Evolutionary conservation across 257 asterid species (phyloP).

Genomic region (Jacaranda mimosifolia): DNA sequence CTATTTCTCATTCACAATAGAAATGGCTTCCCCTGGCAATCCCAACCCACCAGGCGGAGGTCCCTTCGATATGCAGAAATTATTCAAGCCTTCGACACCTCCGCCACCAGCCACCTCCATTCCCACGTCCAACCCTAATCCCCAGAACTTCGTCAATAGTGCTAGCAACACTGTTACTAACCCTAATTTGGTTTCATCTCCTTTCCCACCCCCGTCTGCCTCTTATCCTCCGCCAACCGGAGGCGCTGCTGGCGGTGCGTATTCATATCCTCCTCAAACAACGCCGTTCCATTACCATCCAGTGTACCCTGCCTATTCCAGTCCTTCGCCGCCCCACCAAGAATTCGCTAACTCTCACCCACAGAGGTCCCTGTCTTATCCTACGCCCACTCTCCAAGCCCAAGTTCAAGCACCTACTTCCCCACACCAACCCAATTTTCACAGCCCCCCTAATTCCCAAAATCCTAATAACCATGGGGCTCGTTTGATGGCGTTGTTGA

Average conservation of each 20-base stretch:
- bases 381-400: conserved; percentile 70
- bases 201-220: conserved; percentile 60
- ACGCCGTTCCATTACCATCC: conserved; percentile 50
- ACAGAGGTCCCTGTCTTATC: conserved; percentile 75
- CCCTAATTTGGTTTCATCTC: conserved; percentile 53
- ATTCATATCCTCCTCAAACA: conserved; percentile 52
- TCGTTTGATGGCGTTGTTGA: conserved; percentile 74
- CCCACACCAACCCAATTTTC: conserved; percentile 48
- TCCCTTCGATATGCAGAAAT: conserved; percentile 60
- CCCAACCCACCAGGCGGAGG: conserved; percentile 64
- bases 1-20: background rate
- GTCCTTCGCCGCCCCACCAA: conserved; percentile 43
- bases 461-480: conserved; percentile 64
- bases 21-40: conserved; percentile 71
- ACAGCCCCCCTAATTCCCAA: conserved; percentile 39
- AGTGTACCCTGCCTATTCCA: conserved; percentile 40
- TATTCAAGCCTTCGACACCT: conserved; percentile 60
- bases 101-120: conserved; percentile 41
- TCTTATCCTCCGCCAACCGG: conserved; percentile 72
- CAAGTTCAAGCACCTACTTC: conserved; percentile 38
- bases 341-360: conserved; percentile 51
- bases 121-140: conserved; percentile 45
- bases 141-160: conserved; percentile 48
- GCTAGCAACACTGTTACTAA: conserved; percentile 12
- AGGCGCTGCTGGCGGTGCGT: conserved; percentile 43